Evolutionary conservation across 2,329 filamentous ascomycete genomes (phyloP), one percentile per base, ranked within the genome.

Genomic region (Sphaerulina vaccinii): DNA sequence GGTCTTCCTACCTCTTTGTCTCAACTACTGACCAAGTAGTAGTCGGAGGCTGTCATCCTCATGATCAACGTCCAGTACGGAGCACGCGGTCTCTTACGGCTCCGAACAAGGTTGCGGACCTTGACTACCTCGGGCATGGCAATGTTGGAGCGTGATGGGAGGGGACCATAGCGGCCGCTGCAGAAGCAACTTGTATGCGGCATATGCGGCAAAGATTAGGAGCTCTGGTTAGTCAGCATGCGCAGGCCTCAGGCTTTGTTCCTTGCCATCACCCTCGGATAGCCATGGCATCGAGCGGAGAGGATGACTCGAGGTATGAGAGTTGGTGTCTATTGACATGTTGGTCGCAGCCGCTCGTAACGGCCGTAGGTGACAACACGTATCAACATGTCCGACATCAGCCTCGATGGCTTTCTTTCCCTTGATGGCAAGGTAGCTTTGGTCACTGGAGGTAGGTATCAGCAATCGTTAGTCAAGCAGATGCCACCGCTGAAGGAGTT

Each of bases 371-470:
- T 5, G 13, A 35, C 13, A n/a, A 5, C 5, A 6, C 32, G 16
- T n/a, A n/a, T n/a, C n/a, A 35, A 6, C 13, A 62, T 62, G 61
- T 61, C 80, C 36, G 85, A 89, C 65, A 78, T 84, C 54, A 74
- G 84, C 50, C 77, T 90, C 52, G 64, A 80, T 32, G 83, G 90
- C 69, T 91, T 90, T 71, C 93, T 93, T 77, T 90, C 86, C 45
- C 79, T 93, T 57, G 86, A 90, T 65, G 88, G 88, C 61, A 95
- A 93, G 71, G 82, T 92, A 21, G 87, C 86, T 59, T 85, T 95
- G 56, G 81, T 95, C 41, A 95, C 89, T 0, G 89, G 89, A 49
- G 89, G 89, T 57, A 23, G 29, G 54, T 47, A 9, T 41, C 21
- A 13, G n/a, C n/a, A n/a, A n/a, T n/a, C n/a, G n/a, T n/a, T n/a